These are phyloP conservation scores for Mallotus nudiflorus DNA, from an alignment of 345 rosid species.

Conservation along the genomic window DNA sequence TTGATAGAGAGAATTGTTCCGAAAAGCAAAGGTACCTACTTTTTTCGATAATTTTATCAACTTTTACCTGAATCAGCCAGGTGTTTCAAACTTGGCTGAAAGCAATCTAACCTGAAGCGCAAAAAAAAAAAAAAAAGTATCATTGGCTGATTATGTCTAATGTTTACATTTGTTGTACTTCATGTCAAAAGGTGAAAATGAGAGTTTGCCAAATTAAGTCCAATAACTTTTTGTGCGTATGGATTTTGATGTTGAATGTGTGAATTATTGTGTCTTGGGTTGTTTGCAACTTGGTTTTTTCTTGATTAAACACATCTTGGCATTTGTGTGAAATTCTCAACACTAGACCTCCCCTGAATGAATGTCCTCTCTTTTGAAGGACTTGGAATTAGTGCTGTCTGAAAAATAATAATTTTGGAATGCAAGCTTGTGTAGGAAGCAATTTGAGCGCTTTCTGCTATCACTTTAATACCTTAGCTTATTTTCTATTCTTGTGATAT, in stretches of 20 bases:
- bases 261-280: not conserved
- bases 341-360: not conserved
- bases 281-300: no score
- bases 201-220: not conserved
- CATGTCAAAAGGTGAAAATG: not conserved
- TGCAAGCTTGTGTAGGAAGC: not conserved
- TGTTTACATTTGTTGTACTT: not conserved
- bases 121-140: not conserved
- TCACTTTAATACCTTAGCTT: not conserved
- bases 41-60: constrained; percentile 5
- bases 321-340: no score
- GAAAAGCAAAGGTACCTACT: constrained; percentile 77
- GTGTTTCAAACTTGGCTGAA: not conserved
- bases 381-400: not conserved
- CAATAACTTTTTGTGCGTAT: not conserved
- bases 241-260: not conserved
- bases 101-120: not conserved
- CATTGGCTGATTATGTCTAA: not conserved
- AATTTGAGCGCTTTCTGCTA: not conserved
- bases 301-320: no score
- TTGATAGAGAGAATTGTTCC: constrained; percentile 72
- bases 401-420: not conserved
- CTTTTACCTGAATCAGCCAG: not conserved
- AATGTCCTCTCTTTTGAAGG: not conserved
- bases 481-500: not conserved